Base-by-base conservation (phyloP, 1,139 yeast genomes). In the Arxiozyma heterogenica region DNA sequence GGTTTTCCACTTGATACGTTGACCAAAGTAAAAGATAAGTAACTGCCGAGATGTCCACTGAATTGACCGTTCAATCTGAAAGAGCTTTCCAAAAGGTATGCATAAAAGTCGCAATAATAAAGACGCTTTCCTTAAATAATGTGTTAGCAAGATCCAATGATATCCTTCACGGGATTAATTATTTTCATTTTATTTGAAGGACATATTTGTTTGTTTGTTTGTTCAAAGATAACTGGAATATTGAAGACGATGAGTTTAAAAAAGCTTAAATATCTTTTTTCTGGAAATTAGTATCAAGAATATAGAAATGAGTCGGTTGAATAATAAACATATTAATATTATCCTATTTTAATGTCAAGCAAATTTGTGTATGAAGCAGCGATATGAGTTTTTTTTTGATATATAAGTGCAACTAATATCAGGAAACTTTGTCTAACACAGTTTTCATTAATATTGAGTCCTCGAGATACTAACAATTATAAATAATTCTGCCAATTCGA, bases 71-170 rank as follows among this genome's bases (percentile, higher is more conserved):
- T 82, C 99, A 93, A 86, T 87, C 97, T 76, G 98, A 94, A 85
- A 93, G 96, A 83, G 98, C 98, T 88, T 93, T 86, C 96, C 98
- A 93, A 86, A 94, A 93, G 95, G 95, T 87, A 82, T 76, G 94
- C 34, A 45, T 20, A 27, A 46, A 18, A 21, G 25, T 22, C 15
- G n/a, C 25, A n/a, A 15, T 41, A 45, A 9, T n/a, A 4, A 15
- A 45, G 39, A 12, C 4, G 4, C 17, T 12, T n/a, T n/a, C n/a
- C n/a, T 34, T 12, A 34, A 34, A 15, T 17, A 34, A 34, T 34
- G 39, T 34, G 39, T 34, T 34, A 34, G 17, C 39, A 15, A 3
- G 8, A 15, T 34, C n/a, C n/a, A 15, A 12, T 12, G 39, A 34
- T 34, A 34, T 3, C 6, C 12, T 34, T 12, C n/a, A 15, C 39